Evolutionary conservation across 2,329 filamentous ascomycete genomes (phyloP).

Genomic region (Fusarium bulbicola): DNA sequence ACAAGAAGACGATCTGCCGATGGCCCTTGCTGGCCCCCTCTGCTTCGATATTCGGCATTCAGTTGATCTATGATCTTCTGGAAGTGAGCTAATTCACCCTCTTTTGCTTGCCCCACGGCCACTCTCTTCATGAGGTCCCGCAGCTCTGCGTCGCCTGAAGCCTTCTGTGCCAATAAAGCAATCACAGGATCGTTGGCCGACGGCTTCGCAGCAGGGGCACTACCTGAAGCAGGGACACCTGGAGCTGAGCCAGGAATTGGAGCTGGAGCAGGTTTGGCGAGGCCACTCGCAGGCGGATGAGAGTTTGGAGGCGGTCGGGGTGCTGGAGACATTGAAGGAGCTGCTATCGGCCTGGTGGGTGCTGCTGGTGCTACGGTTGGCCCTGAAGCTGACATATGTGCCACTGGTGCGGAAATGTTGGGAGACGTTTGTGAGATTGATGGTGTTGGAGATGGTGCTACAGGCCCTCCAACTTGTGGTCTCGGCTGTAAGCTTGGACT

Average conservation of each 20-base stretch:
- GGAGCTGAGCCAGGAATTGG: conserved; percentile 22
- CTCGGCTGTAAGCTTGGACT: conserved; percentile 34
- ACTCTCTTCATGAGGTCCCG: conserved; percentile 86
- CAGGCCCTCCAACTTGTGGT: conserved; percentile 22
- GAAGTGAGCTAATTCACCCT: conserved; percentile 77
- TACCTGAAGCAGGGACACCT: conserved; percentile 11
- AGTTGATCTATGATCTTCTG: conserved; percentile 84
- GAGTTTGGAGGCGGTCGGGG: conserved; percentile 25
- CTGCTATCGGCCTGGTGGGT: conserved; percentile 30
- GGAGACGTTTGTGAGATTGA: conserved; percentile 34
- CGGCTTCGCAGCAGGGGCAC: conserved; percentile 36
- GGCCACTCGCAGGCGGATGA: conserved; percentile 28
- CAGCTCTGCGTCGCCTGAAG: conserved; percentile 75
- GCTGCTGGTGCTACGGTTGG: conserved; percentile 38
- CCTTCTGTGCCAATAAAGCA: conserved; percentile 78
- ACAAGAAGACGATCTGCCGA: conserved; percentile 65
- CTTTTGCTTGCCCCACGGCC: conserved; percentile 76
- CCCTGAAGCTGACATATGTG: conserved; percentile 36
- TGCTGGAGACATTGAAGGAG: conserved; percentile 41
- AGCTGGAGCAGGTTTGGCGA: conserved; percentile 27
- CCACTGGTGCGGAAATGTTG: conserved; percentile 32
- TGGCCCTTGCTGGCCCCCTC: conserved; percentile 60
- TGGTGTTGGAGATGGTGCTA: conserved; percentile 34
- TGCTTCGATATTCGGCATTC: conserved; percentile 66
- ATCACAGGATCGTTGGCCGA: conserved; percentile 77